Conservation (phyloP, 495 filamentous ascomycete species). For the Penicillium flavigenum region DNA sequence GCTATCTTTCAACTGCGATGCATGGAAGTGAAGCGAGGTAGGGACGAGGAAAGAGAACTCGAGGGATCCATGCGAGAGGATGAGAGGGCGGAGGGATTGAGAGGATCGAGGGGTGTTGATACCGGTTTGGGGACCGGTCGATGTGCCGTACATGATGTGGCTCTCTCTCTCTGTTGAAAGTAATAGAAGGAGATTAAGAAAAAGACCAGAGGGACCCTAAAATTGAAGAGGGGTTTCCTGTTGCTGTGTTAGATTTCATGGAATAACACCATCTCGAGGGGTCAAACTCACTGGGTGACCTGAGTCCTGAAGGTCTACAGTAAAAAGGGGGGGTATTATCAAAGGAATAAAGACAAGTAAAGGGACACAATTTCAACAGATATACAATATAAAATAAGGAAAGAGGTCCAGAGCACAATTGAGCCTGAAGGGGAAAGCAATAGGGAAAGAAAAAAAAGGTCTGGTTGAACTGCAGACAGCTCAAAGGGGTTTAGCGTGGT, state of each 20-base stretch:
- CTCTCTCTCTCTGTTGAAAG: constrained; percentile 17
- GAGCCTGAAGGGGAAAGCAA: constrained; percentile 20
- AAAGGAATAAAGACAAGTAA: constrained; percentile 9
- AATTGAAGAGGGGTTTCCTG: constrained; percentile 2
- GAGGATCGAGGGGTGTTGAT: constrained; percentile 93
- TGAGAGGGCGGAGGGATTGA: constrained; percentile 83
- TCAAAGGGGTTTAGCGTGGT: constrained; percentile 26
- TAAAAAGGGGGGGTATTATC: constrained; percentile 6
- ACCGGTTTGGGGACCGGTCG: constrained; percentile 84
- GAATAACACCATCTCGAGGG: not conserved
- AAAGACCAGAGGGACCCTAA: constrained; percentile 8
- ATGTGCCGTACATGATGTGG: constrained; percentile 78
- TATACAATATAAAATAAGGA: constrained; percentile 11
- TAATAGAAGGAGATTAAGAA: constrained; percentile 1
- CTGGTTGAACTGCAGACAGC: constrained; percentile 28
- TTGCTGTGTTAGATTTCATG: not conserved
- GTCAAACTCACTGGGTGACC: constrained; percentile 5
- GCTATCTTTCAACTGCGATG: constrained; percentile 82
- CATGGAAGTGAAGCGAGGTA: constrained; percentile 91
- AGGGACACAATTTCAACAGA: constrained; percentile 14
- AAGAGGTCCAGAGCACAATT: constrained; percentile 6
- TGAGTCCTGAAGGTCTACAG: not conserved
- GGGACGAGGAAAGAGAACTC: constrained; percentile 94
- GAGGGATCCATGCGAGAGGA: constrained; percentile 87
- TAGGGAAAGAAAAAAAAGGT: constrained; percentile 28